These are phyloP conservation scores for Balansia obtecta DNA, from an alignment of 2,329 filamentous ascomycete species.

Conservation along the genomic window DNA sequence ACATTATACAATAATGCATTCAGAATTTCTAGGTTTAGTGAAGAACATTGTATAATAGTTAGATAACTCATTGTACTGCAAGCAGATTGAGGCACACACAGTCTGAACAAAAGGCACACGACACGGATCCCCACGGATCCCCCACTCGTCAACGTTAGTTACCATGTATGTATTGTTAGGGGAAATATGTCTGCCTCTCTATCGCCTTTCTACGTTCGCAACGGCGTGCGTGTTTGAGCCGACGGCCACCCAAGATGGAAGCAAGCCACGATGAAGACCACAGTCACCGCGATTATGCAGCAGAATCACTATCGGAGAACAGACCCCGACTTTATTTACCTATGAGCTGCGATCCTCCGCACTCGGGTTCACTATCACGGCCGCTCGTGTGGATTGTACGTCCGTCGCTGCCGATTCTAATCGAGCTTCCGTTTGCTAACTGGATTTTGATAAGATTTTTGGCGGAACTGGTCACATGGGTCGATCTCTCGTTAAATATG, in stretches of 20 bases:
- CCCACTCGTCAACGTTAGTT: too few species aligned
- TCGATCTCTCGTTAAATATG: constrained; percentile 73
- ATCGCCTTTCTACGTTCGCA: too few species aligned
- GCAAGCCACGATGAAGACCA: constrained; percentile 3
- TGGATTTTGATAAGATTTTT: constrained; percentile 52
- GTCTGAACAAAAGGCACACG: too few species aligned
- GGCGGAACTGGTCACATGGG: constrained; percentile 97
- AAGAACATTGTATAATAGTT: too few species aligned
- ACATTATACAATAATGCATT: too few species aligned
- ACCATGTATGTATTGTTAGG: too few species aligned
- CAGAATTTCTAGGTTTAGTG: too few species aligned
- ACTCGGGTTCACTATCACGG: constrained; percentile 53
- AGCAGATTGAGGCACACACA: too few species aligned
- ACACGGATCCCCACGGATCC: too few species aligned
- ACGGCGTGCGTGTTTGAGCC: too few species aligned
- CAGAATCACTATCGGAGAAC: constrained; percentile 9
- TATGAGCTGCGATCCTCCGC: constrained; percentile 74
- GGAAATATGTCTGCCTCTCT: too few species aligned
- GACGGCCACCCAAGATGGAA: constrained; percentile 1
- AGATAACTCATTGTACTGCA: too few species aligned
- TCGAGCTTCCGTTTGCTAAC: not conserved
- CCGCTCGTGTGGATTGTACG: constrained; percentile 72
- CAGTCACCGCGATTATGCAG: constrained; percentile 9
- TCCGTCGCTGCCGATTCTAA: not conserved
- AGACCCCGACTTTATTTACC: constrained; percentile 44